Base-by-base conservation (phyloP, 78 protist genomes). In the Isochrysis galbana region DNA sequence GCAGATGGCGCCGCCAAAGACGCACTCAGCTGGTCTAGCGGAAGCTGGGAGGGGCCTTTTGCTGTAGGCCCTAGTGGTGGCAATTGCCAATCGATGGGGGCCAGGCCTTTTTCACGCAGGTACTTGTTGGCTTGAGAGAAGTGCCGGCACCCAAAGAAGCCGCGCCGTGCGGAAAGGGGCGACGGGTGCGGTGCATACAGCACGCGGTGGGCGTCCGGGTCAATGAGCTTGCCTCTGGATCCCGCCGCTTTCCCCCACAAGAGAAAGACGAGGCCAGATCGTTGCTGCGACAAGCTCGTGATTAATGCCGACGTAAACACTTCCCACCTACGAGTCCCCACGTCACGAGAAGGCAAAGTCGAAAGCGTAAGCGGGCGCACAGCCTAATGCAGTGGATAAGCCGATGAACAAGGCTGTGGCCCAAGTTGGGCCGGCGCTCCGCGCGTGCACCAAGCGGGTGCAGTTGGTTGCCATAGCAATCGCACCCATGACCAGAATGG, bases 121-220 rank as follows among this genome's bases (percentile, higher is more conserved):
- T 51, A 14, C 29, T 51, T 14, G 61, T 51, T 67, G 4, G 74
- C 74, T n/a, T 11, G 4, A 23, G 74, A 67, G 32, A 67, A 67
- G 74, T 67, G 74, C 32, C 74, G 74, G 74, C 74, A 67, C 38
- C 74, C 74, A 26, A 67, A 67, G 74, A 67, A 67, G 74, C 74
- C 74, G 74, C 74, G 74, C 32, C 74, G 74, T n/a, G 74, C 74
- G 32, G 74, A 67, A n/a, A 67, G 74, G 11, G 74, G 74, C 38
- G 38, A 29, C 74, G 74, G 74, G 74, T 67, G 74, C 36, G 74
- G 74, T 2, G 74, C 74, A 2, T 11, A 11, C 7, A 67, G 74
- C 38, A 67, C 32, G 17, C 11, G 29, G 74, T 67, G 74, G 26
- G 23, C 4, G 36, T 3, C 3, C 74, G 19, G 29, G 74, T 61